Conservation (phyloP, 352 stramenopile species). For the Pythium coloratum region DNA sequence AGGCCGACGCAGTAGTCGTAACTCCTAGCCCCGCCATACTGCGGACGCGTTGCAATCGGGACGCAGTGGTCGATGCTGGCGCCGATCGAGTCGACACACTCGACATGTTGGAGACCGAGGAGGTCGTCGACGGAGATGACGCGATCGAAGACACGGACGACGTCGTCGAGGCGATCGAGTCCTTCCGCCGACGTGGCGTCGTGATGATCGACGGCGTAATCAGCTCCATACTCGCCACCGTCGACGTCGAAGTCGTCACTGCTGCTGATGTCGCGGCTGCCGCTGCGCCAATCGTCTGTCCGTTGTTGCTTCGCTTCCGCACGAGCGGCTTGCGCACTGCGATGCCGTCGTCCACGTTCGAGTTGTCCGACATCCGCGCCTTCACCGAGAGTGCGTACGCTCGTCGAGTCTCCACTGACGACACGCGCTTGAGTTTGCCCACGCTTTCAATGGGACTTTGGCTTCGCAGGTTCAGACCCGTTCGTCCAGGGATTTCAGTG, state of each 20-base stretch:
- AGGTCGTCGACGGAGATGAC: constrained; percentile 26
- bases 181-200: constrained; percentile 14
- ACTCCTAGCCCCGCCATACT: background rate
- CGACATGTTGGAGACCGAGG: constrained; percentile 16
- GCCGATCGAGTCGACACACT: constrained; percentile 1
- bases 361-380: constrained; percentile 31
- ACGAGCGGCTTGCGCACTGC: constrained; percentile 23
- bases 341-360: constrained; percentile 31
- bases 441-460: constrained; percentile 10
- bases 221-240: constrained; percentile 6
- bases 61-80: background rate
- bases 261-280: background rate
- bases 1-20: background rate
- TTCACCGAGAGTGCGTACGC: constrained; percentile 39
- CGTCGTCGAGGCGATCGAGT: constrained; percentile 26
- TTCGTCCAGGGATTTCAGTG: constrained; percentile 17
- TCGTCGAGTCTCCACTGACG: constrained; percentile 32
- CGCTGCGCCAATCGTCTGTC: background rate
- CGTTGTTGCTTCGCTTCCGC: constrained; percentile 16
- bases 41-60: background rate
- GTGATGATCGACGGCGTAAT: constrained; percentile 19
- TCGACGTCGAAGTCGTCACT: background rate
- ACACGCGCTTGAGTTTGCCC: constrained; percentile 32
- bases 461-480: background rate
- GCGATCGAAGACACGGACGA: constrained; percentile 30